A percentile compares a stretch with the other conserved stretches of the same genome.
Evolutionary conservation across 441 rosid species (phyloP).

Genomic region (Gossypium gossypioides): DNA sequence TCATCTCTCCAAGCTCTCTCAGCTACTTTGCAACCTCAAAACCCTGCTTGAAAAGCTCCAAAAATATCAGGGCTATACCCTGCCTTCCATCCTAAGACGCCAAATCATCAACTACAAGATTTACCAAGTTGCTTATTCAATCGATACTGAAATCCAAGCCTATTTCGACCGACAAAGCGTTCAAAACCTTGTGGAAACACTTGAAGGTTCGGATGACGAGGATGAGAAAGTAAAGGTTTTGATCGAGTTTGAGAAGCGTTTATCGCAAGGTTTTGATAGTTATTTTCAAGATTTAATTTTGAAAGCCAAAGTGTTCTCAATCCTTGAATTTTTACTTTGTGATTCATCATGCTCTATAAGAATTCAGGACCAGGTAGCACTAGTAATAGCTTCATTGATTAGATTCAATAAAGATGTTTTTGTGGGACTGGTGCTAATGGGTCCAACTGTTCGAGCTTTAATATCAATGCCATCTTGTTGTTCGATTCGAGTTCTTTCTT

Average conservation of each 20-base stretch:
- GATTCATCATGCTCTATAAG: slow-evolving; percentile 22
- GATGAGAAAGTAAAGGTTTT: slow-evolving; percentile 31
- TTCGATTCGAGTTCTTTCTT: slow-evolving; percentile 30
- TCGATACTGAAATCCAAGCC: slow-evolving; percentile 29
- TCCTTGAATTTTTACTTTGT: slow-evolving; percentile 31
- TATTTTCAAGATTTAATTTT: slow-evolving; percentile 43
- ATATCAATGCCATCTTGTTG: slow-evolving; percentile 30
- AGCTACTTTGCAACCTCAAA: slow-evolving; percentile 26
- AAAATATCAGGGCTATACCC: slow-evolving; percentile 22
- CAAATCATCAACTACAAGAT: slow-evolving; percentile 33
- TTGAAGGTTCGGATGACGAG: slow-evolving; percentile 14
- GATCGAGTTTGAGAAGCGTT: slow-evolving; percentile 30
- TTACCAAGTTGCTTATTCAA: slow-evolving; percentile 23
- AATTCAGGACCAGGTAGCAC: slow-evolving; percentile 25
- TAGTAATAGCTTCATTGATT: slow-evolving; percentile 31
- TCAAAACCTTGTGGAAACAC: slow-evolving; percentile 21
- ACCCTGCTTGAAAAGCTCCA: slow-evolving; percentile 25
- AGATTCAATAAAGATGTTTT: slow-evolving; percentile 48
- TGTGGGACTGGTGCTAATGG: slow-evolving; percentile 54
- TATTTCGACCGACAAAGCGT: slow-evolving; percentile 30
- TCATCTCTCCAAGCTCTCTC: slow-evolving; percentile 25
- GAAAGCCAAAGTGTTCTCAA: slow-evolving; percentile 30
- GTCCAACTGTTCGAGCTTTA: slow-evolving; percentile 29
- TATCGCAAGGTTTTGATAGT: slow-evolving; percentile 36
- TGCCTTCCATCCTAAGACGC: slow-evolving; percentile 27